These are phyloP conservation scores for Backusella morwellensis DNA, from an alignment of 192 early-diverging fungal species.

Conservation along the genomic window DNA sequence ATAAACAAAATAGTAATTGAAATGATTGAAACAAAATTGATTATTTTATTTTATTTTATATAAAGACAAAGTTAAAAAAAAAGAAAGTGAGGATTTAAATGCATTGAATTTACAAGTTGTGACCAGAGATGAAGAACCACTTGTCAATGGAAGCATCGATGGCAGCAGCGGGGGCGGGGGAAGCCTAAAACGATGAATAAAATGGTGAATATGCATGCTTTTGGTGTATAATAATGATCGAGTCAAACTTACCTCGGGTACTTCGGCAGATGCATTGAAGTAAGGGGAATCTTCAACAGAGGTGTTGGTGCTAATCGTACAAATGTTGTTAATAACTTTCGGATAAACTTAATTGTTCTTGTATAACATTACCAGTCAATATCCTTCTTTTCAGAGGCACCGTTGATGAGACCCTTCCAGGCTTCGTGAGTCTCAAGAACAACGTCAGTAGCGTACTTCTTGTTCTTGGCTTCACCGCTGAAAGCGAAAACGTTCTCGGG, in stretches of 20 bases:
- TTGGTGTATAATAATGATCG: not conserved
- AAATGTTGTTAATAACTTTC: not conserved
- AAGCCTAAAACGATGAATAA: conserved; percentile 29
- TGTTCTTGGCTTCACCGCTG: conserved; percentile 83
- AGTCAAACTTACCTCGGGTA: conserved; percentile 48
- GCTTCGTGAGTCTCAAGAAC: conserved; percentile 93
- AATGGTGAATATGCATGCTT: conserved; percentile 5
- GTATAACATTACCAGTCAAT: conserved; percentile 58
- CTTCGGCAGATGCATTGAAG: conserved; percentile 56
- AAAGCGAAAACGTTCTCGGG: conserved; percentile 99
- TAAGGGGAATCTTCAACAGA: conserved; percentile 72
- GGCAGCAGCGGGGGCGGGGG: conserved; percentile 51
- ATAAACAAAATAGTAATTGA: not conserved
- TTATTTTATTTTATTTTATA: not conserved
- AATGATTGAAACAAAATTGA: not conserved
- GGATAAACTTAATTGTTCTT: not conserved
- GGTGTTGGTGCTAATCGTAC: conserved; percentile 57
- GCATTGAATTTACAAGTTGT: conserved; percentile 51
- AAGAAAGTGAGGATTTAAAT: conserved; percentile 8
- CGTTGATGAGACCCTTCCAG: conserved; percentile 82
- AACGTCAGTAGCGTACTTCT: conserved; percentile 86
- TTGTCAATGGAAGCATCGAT: conserved; percentile 93
- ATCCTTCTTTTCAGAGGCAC: conserved; percentile 66
- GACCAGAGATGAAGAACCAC: conserved; percentile 97
- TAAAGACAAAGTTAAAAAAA: conserved; percentile 3